Conservation (phyloP, 2,329 filamentous ascomycete genomes). For the Ramichloridium luteum region DNA sequence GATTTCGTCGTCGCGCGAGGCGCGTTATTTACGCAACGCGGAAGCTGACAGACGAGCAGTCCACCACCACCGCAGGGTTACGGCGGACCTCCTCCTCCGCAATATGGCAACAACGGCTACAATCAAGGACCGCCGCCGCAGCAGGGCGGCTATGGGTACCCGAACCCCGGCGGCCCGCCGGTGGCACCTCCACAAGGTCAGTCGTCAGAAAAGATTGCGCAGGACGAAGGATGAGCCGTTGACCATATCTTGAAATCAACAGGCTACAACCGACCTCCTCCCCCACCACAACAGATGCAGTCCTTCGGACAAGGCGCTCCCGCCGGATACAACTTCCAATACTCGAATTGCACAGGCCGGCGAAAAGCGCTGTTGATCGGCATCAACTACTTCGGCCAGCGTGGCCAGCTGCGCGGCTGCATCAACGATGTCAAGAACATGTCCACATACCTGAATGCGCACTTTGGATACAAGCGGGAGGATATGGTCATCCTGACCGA, state of each 20-base stretch:
- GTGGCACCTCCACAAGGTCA: constrained; percentile 12
- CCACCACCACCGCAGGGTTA: constrained; percentile 31
- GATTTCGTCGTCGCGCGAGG: not conserved
- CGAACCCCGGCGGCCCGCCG: constrained; percentile 18
- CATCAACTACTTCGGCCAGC: constrained; percentile 93
- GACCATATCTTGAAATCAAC: constrained; percentile 15
- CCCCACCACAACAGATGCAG: constrained; percentile 36
- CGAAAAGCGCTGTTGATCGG: constrained; percentile 85
- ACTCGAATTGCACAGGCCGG: constrained; percentile 79
- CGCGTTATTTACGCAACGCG: not conserved
- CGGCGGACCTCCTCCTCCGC: constrained; percentile 27
- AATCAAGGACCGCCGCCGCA: constrained; percentile 31
- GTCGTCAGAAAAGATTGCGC: constrained; percentile 29
- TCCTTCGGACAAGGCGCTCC: constrained; percentile 72
- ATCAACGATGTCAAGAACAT: constrained; percentile 98
- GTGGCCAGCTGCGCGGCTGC: constrained; percentile 79
- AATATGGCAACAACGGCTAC: constrained; percentile 18
- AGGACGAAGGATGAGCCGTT: constrained; percentile 42
- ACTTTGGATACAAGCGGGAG: constrained; percentile 85
- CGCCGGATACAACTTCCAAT: constrained; percentile 70
- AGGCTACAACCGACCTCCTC: constrained; percentile 19
- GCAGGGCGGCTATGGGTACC: constrained; percentile 25
- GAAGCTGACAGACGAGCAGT: constrained; percentile 21
- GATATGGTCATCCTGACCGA: constrained; percentile 97
- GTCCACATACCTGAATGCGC: constrained; percentile 77